Conservation (phyloP, 495 filamentous ascomycete species). For the Xylaria palmicola region DNA sequence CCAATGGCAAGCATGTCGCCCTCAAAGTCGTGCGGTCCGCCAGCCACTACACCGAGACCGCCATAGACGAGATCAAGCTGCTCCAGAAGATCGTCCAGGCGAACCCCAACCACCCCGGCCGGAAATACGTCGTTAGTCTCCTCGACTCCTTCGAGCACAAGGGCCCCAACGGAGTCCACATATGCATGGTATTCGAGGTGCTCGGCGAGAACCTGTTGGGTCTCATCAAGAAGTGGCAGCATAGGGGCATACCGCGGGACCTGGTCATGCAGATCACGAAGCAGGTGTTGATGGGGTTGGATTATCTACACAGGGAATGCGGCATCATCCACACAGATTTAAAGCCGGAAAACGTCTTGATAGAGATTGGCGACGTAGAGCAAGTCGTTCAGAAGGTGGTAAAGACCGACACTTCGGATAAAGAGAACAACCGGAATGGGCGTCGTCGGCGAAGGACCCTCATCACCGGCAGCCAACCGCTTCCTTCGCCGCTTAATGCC, state of each 20-base stretch:
- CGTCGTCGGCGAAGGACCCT: slow-evolving; percentile 85
- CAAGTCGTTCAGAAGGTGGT: slow-evolving; percentile 93
- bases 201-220: slow-evolving; percentile 93
- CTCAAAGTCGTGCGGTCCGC: slow-evolving; percentile 97
- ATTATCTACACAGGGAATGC: slow-evolving; percentile 96
- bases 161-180: slow-evolving; percentile 91
- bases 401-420: slow-evolving; percentile 74
- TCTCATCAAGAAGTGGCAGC: slow-evolving; percentile 97
- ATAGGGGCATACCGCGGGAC: slow-evolving; percentile 92
- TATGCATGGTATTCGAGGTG: slow-evolving; percentile 99
- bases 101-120: slow-evolving; percentile 88
- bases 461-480: slow-evolving; percentile 94
- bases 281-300: slow-evolving; percentile 90
- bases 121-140: slow-evolving; percentile 90
- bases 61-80: slow-evolving; percentile 97
- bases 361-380: slow-evolving; percentile 98
- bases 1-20: slow-evolving; percentile 89
- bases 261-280: slow-evolving; percentile 99
- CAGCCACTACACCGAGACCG: slow-evolving; percentile 97
- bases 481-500: slow-evolving; percentile 92
- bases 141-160: slow-evolving; percentile 97
- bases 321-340: slow-evolving; percentile 98
- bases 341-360: slow-evolving; percentile 97
- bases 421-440: slow-evolving; percentile 93
- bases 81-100: slow-evolving; percentile 95